phyloP scores from a whole-genome alignment of 495 filamentous ascomycete species.

The Coniosporium apollinis region DNA sequence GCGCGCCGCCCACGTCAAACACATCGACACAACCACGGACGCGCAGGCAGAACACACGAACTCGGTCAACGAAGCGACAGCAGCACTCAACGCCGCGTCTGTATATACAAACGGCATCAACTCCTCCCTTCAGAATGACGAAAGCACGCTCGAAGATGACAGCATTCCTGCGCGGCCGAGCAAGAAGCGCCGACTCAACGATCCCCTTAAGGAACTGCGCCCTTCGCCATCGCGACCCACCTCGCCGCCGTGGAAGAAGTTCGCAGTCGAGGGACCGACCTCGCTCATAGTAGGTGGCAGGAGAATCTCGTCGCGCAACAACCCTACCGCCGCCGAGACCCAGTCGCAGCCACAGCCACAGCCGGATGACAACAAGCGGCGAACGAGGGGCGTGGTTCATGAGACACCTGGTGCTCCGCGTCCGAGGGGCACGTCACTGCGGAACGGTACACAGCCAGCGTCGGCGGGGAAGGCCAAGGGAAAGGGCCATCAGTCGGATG shows the following conservation, averaged over 20 bases:
- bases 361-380: constrained; percentile 2
- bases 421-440: too few species aligned
- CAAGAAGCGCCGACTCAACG: constrained; percentile 57
- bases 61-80: constrained; percentile 1
- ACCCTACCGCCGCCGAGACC: too few species aligned
- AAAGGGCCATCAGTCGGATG: too few species aligned
- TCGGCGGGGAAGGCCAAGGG: too few species aligned
- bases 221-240: constrained; percentile 34
- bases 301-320: constrained; percentile 74
- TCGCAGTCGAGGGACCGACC: constrained; percentile 72
- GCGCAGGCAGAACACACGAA: constrained; percentile 4
- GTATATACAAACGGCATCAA: constrained; percentile 2
- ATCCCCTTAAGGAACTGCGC: constrained; percentile 27
- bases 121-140: constrained; percentile 1
- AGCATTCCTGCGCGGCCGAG: constrained; percentile 35
- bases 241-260: constrained; percentile 91
- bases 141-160: constrained; percentile 1
- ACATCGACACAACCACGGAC: constrained; percentile 4
- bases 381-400: not conserved
- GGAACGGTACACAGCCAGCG: too few species aligned
- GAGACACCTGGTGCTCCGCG: too few species aligned
- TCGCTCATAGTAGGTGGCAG: constrained; percentile 67
- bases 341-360: constrained; percentile 16
- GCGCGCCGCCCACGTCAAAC: constrained; percentile 2
- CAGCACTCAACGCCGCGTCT: not conserved